Percentiles rank a stretch among this genome's conserved stretches.
phyloP scores from a whole-genome alignment of 257 asterid species.

The Lavandula angustifolia region DNA sequence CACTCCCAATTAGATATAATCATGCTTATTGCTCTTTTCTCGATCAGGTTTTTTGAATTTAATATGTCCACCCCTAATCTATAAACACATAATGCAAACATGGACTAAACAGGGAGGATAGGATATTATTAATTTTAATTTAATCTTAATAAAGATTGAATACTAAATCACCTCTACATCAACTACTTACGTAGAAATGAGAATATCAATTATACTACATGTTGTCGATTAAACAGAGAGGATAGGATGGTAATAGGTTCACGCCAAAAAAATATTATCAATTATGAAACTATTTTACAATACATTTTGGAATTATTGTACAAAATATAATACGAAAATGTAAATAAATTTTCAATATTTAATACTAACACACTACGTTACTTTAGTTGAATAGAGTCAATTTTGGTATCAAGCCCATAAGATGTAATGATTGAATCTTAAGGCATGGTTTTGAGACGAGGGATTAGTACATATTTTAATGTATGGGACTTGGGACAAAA shows the following conservation, averaged over 20 bases:
- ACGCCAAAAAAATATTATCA: too few species aligned
- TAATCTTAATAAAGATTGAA: too few species aligned
- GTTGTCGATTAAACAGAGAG: too few species aligned
- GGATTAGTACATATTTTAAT: slow-evolving; percentile 14
- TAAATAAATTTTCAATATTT: background rate
- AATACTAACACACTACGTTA: background rate
- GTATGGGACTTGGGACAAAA: background rate
- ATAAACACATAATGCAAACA: background rate
- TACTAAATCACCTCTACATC: too few species aligned
- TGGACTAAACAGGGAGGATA: background rate
- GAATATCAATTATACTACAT: too few species aligned
- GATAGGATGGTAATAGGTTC: too few species aligned
- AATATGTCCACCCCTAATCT: slow-evolving; percentile 6
- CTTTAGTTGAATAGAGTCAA: slow-evolving; percentile 3
- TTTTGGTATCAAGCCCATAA: background rate
- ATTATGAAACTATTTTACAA: too few species aligned
- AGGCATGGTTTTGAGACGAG: slow-evolving; percentile 11
- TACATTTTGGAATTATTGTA: too few species aligned
- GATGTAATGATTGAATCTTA: slow-evolving; percentile 29
- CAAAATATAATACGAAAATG: too few species aligned
- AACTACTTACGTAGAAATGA: too few species aligned
- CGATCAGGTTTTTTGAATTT: background rate
- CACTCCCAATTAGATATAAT: slow-evolving; percentile 21
- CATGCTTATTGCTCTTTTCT: slow-evolving; percentile 19
- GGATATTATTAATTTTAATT: too few species aligned